Evolutionary conservation across 1,284 basidiomycete genomes (phyloP), one percentile per base, ranked within the genome.

Genomic region (Boletellus deceptivus): DNA sequence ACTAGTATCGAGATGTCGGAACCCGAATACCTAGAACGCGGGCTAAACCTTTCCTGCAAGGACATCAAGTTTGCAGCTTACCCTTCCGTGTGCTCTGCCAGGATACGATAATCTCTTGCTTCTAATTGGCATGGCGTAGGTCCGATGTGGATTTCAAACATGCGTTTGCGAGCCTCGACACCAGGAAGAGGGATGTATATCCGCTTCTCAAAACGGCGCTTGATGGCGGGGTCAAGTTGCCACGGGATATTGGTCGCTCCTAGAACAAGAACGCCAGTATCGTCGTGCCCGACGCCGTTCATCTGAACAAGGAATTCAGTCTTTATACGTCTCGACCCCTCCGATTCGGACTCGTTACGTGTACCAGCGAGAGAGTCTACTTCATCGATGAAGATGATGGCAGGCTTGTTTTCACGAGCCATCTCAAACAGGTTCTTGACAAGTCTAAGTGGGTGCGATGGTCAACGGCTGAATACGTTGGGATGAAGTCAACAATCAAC

Each of bases 351-450:
- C 69, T 99, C 96, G 55, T 92, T 94, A 67, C 96, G 83, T 22
- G 94, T 91, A 1, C 97, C 94, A 14, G 94, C 93, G 48, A 99
- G 77, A 16, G 95, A 98, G 72, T 99, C 96, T 40, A 99, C 93
- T 68, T 99, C 96, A 70, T 99, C 96, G 64, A 99, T 93, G 69
- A 99, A 99, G 70, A 99, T 98, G 71, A 99, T 99, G 4, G 94
- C 86, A 2, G 96, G 96, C 69, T 98, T 98, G 57, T 86, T 85
- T 71, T 99, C 96, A 54, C 96, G 83, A 1, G 96, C 97, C 81
- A 99, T 91, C 59, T 92, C 85, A 68, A 99, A 99, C 36, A 99
- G 80, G 68, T 98, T 93, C 71, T 94, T 96, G 46, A 99, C 96
- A 55, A 98, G 78, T 62, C 94, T 96, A 34, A 42, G 24, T 16